Conservation (phyloP, 2,329 filamentous ascomycete species). For the Xylaria sp. region DNA sequence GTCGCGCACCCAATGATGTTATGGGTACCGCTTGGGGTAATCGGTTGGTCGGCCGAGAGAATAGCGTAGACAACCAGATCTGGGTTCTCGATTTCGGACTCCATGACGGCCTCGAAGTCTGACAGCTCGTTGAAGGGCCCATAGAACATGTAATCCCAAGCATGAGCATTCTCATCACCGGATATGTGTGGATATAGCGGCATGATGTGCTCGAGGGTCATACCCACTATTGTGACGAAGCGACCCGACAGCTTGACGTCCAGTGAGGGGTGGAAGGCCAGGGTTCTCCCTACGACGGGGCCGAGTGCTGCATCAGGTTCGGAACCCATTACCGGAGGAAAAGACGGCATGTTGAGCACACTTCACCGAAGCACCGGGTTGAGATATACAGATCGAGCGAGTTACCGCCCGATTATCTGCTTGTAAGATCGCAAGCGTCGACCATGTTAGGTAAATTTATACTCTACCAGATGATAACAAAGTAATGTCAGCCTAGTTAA, state of each 20-base stretch:
- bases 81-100: slow-evolving; percentile 31
- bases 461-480: not conserved
- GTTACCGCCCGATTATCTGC: no score
- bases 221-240: slow-evolving; percentile 40
- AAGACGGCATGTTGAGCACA: not conserved
- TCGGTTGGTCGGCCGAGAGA: slow-evolving; percentile 35
- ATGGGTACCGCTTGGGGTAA: slow-evolving; percentile 22
- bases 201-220: slow-evolving; percentile 39
- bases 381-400: not conserved
- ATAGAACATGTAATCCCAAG: slow-evolving; percentile 47
- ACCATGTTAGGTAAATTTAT: not conserved
- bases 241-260: slow-evolving; percentile 40
- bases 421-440: not conserved
- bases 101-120: slow-evolving; percentile 39
- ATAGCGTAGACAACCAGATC: slow-evolving; percentile 46
- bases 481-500: not conserved
- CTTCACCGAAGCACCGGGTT: not conserved
- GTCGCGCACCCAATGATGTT: slow-evolving; percentile 44
- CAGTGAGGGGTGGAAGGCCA: slow-evolving; percentile 38
- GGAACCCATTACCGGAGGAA: slow-evolving; percentile 15
- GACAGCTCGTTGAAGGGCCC: slow-evolving; percentile 42
- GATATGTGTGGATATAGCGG: slow-evolving; percentile 42
- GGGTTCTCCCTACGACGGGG: slow-evolving; percentile 28
- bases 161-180: slow-evolving; percentile 41
- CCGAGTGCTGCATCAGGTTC: slow-evolving; percentile 33